Evolutionary conservation across 2,329 filamentous ascomycete genomes (phyloP), one percentile per base, ranked within the genome.

Genomic region (Claviceps maximensis): DNA sequence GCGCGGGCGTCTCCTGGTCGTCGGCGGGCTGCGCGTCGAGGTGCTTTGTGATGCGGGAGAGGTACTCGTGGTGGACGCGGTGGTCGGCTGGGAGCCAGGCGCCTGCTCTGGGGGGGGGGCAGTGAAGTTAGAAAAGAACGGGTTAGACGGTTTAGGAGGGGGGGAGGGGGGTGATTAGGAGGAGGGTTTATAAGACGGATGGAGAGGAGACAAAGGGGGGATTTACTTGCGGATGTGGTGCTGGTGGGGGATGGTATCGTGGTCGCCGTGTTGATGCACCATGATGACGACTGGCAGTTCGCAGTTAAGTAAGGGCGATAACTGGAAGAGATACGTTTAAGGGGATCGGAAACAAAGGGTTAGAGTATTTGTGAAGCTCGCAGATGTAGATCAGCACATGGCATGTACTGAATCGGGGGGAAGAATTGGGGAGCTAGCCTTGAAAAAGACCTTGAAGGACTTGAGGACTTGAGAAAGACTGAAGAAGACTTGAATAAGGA

Each of bases 81-180:
- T 81, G 76, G 66, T 86, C 80, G 2, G 77, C 69, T 2, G 82
- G 82, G 29, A 86, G 74, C 83, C 83, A 87, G 40, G 69, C 68
- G 9, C 80, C 80, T 2, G 71, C 65, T 61, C 76, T 79, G 38
- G 10, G 21, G 41, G 21, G 41, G 12, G 2, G 8, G 3, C 10
- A 25, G 5, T 10, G 19, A 5, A 25, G 12, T 25, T 2, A 27
- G 15, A 29, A 15, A 8, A 19, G 15, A 5, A 7, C 5, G 40
- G n/a, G 21, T 21, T 13, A 42, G 10, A 42, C n/a, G n/a, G 19
- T 41, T 41, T 23, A n/a, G n/a, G n/a, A n/a, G 41, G 41, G 41
- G 4, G 4, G 41, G 23, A 21, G n/a, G 2, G 4, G 15, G 17
- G n/a, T n/a, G n/a, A n/a, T n/a, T n/a, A n/a, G n/a, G n/a, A n/a